Evolutionary conservation across 164 flowering plant genomes (phyloP), one percentile per base, ranked within the genome.

Genomic region (Umbellularia californica): DNA sequence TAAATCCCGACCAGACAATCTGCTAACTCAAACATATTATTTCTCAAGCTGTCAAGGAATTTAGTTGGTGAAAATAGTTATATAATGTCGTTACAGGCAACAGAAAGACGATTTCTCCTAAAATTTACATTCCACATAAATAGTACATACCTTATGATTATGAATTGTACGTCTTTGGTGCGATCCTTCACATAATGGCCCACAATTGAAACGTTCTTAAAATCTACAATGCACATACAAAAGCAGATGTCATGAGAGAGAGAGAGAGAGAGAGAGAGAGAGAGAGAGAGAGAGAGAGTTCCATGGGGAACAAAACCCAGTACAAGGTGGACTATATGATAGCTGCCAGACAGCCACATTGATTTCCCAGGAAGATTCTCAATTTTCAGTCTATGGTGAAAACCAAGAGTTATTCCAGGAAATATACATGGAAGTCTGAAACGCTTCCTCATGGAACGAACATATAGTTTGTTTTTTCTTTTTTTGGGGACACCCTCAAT

Each of bases 181-280:
- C 97, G 90, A 77, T 96, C 99, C 81, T 96, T 96, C 71, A 96
- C 99, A 70, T 96, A 96, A 80, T 96, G 98, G 68, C 99, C 99
- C 65, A 94, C 98, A 58, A 96, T 96, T 1, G 99, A 96, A 12
- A 96, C 99, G 74, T 96, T 96, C 84, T 96, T 96, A 86, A 96
- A 96, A 81, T 96, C 99, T 96, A 85, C 71, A 30, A 72, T 9
- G 12, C 58, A 22, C 68, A 81, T 22, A 63, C 17, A 22, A 63
- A 73, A 64, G 52, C n/a, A 35, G 14, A 68, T 28, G 63, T 3
- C 3, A 30, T 17, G 27, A 14, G n/a, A 65, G 66, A 17, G 60
- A 20, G 60, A 17, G 58, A 52, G 58, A 52, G 55, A 51, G 58
- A 51, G 58, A 51, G 58, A 12, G 64, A 71, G 33, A 72, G n/a